Percentiles rank a stretch among this genome's conserved stretches.
phyloP scores from a whole-genome alignment of 1,284 basidiomycete species.

The Rhizoctonia solani region DNA sequence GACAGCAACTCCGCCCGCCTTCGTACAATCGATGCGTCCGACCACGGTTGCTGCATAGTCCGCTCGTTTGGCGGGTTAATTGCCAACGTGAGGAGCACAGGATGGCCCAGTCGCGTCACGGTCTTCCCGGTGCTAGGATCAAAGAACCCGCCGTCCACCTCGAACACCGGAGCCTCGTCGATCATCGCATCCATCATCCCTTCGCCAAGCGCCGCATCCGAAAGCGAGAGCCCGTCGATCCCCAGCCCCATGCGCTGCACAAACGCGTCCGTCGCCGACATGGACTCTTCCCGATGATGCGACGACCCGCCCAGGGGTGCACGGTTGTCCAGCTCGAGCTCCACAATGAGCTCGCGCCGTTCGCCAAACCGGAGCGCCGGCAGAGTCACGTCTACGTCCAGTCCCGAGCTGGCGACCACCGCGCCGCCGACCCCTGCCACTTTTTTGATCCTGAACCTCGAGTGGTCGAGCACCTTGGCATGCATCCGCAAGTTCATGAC shows the following conservation, averaged over 20 bases:
- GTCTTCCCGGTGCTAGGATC: slow-evolving; percentile 82
- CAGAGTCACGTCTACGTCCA: slow-evolving; percentile 95
- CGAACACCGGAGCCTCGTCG: slow-evolving; percentile 89
- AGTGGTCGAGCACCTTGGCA: slow-evolving; percentile 77
- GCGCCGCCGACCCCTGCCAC: slow-evolving; percentile 83
- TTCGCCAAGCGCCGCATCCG: slow-evolving; percentile 69
- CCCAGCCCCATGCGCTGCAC: slow-evolving; percentile 80
- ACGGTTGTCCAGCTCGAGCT: slow-evolving; percentile 84
- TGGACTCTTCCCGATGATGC: slow-evolving; percentile 47
- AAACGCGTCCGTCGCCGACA: slow-evolving; percentile 71
- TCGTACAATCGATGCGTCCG: slow-evolving; percentile 86
- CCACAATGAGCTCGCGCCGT: slow-evolving; percentile 90
- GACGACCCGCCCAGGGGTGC: slow-evolving; percentile 1
- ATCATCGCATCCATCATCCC: slow-evolving; percentile 90
- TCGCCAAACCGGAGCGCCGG: slow-evolving; percentile 91
- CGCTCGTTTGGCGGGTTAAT: slow-evolving; percentile 60
- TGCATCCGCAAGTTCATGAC: slow-evolving; percentile 89
- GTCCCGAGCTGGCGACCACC: too few species aligned
- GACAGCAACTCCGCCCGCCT: slow-evolving; percentile 91
- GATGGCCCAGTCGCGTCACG: slow-evolving; percentile 82
- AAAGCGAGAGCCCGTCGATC: slow-evolving; percentile 64
- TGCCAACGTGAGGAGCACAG: slow-evolving; percentile 86
- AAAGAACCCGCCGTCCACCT: slow-evolving; percentile 90
- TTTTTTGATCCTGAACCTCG: slow-evolving; percentile 81
- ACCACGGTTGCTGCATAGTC: slow-evolving; percentile 49